Evolutionary conservation across 179 eudicot genomes (phyloP), one percentile per base, ranked within the genome.

Genomic region (Nepenthes alata): DNA sequence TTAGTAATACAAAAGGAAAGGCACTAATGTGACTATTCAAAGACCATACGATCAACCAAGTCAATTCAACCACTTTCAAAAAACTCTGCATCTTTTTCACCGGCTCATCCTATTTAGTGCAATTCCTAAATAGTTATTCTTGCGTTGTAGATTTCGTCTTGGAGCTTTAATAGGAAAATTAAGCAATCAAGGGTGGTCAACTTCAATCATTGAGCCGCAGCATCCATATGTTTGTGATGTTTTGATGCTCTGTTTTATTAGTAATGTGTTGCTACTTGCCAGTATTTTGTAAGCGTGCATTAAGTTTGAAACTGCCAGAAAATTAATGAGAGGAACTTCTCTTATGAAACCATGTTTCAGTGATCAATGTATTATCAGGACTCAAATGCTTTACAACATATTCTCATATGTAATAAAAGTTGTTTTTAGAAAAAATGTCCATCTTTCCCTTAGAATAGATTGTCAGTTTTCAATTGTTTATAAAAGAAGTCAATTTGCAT

Each of bases 111-210:
- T 44, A 9, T 13, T 12, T 7, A 34, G 44, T 8, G 11, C 54
- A 15, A 44, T 9, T 35, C 9, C 58, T 55, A 55, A 55, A 10
- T 4, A 11, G 35, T 7, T 16, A 5, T 0, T 11, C 63, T 49
- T 73, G 13, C 47, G 16, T 25, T 71, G 61, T 64, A 85, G 90
- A 85, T 67, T 77, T 85, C 63, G 90, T 82, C 55, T 64, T 85
- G 78, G 90, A 85, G 77, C 86, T 85, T 68, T 85, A 62, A 61
- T 25, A 25, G 67, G 36, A 54, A 39, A 45, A 16, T 35, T 35
- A 35, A 57, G n/a, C 41, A 11, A 35, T 11, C 36, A 37, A 11
- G 44, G 12, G 34, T 6, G 3, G 39, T 35, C 10, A 15, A 54
- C 58, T 54, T 25, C 37, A 25, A 52, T 52, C 2, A 52, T 11